Evolutionary conservation across 192 early-diverging fungal species (phyloP).

Genomic region (Linnemannia zychae): DNA sequence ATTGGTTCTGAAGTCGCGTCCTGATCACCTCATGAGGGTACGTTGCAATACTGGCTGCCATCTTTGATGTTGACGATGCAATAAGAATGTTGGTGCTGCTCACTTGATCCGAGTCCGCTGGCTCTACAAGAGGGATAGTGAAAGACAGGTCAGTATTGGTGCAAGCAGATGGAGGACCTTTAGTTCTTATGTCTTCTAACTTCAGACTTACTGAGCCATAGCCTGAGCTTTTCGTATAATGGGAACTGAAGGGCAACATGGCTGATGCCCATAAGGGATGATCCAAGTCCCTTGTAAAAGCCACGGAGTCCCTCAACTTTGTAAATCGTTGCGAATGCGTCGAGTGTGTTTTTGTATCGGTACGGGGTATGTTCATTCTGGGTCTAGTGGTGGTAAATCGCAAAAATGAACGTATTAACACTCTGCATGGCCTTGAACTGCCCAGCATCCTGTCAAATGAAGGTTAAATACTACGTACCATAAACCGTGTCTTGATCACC

Average conservation of each 20-base stretch:
- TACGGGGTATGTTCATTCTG: constrained; percentile 81
- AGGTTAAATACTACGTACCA: constrained; percentile 62
- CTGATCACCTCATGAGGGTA: constrained; percentile 98
- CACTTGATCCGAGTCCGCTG: constrained; percentile 52
- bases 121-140: constrained; percentile 15
- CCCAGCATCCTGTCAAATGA: not conserved
- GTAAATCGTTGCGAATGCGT: constrained; percentile 87
- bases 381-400: constrained; percentile 60
- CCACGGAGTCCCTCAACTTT: constrained; percentile 82
- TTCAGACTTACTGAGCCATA: constrained; percentile 68
- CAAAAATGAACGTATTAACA: not conserved
- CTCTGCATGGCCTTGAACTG: not conserved
- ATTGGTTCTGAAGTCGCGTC: constrained; percentile 93
- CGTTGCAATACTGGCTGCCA: constrained; percentile 88
- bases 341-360: constrained; percentile 83
- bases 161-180: too few relatives aligned
- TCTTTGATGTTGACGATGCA: constrained; percentile 89
- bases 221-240: constrained; percentile 92
- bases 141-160: not conserved
- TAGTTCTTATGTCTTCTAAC: too few relatives aligned
- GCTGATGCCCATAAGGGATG: constrained; percentile 91
- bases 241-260: constrained; percentile 98
- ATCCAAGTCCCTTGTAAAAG: constrained; percentile 94
- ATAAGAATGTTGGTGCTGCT: constrained; percentile 74
- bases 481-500: constrained; percentile 93